Evolutionary conservation across 78 protist genomes (phyloP), one percentile per base, ranked within the genome.

Genomic region (Anaeramoeba flamelloides): DNA sequence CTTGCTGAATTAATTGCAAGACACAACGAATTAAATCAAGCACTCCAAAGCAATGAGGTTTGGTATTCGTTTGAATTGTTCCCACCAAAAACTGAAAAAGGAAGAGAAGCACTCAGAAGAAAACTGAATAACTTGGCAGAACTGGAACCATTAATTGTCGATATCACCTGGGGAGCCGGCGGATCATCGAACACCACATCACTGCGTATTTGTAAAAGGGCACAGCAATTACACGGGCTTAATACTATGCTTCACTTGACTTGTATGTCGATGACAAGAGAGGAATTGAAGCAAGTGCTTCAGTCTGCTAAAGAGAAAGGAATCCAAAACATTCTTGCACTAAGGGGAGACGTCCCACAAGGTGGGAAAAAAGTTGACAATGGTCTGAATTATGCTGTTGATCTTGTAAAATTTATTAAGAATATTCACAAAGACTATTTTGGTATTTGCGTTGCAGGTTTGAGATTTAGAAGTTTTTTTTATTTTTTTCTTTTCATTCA

Each of bases 161-260:
- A 93, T 82, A 79, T 92, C 76, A 93, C 96, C 22, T 93, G 94
- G 94, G 93, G 92, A 8, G 87, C 87, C 1, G 87, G 87, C 8
- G 93, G 90, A 36, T 33, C 78, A 26, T 84, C 90, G 38, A 26
- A 78, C 30, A 86, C 81, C 38, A 81, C 82, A 22, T 83, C 96
- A 1, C 41, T 87, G 12, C 91, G 81, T 41, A 64, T 92, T 41
- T 41, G 85, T 40, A 40, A 36, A 26, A 74, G 75, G 33, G 82
- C 90, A 17, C 96, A 84, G 41, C 76, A 83, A 75, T 74, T 82
- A 64, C 87, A 90, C 37, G 88, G 91, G 37, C 77, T 87, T 12
- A 89, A 89, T 33, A 80, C 90, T 38, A 85, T 81, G 90, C 83
- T 93, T 91, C 96, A 94, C 82, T 39, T 94, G 65, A 93, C 97